Base-by-base conservation (phyloP, 2,329 filamentous ascomycete genomes). In the Ceratocystis variospora region DNA sequence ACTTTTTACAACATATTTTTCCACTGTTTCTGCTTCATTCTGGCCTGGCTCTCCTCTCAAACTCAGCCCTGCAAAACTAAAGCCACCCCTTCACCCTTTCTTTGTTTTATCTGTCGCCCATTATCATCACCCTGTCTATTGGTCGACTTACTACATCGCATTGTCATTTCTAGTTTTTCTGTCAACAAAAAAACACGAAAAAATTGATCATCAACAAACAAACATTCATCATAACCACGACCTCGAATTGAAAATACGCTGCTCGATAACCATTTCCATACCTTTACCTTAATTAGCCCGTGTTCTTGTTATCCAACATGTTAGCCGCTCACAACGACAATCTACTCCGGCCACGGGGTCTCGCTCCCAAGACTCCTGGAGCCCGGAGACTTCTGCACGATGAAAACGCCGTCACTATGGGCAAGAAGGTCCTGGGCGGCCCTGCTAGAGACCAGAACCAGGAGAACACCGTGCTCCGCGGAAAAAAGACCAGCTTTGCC, bases 301-400 rank as follows among this genome's bases (percentile, higher is more conserved):
- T 12, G 37, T 22, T 12, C 50, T n/a, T 66, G 41, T 12, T 6
- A 57, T 53, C 50, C 28, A 72, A 68, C 22, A 96, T 92, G 90
- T 80, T 90, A 73, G 88, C 89, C 68, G 81, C 87, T 73, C 85
- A 87, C 73, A 83, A 86, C 71, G 89, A 96, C 17, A 96, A 96
- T 76, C 85, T 80, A 73, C 87, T 90, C 70, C 79, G 66, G 15
- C 59, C 64, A 17, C 62, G 53, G 19, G 64, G 67, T 22, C 68
- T 78, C 67, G 76, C 86, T 68, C 84, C 89, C 66, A 96, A 93
- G 77, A 96, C 91, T 33, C 91, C 91, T 0, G 88, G 85, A 66
- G 81, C 83, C 67, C 85, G 85, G 73, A 86, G 81, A 70, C 87
- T 86, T 6, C 80, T 89, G 69, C 89, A 95, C 70, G 90, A 96